These are phyloP conservation scores for Sinapis alba DNA, from an alignment of 441 rosid genomes.

Conservation along the genomic window DNA sequence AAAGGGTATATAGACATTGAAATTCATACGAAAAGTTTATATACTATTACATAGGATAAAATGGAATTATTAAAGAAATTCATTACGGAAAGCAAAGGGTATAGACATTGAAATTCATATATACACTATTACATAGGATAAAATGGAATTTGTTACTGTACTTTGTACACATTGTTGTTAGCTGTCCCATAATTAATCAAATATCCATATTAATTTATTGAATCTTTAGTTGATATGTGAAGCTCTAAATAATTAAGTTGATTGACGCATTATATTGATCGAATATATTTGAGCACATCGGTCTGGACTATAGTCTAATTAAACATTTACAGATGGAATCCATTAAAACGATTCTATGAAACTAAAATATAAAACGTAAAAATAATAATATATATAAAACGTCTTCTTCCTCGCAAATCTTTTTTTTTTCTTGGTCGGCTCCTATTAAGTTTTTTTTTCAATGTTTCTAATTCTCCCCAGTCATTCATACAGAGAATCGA, in stretches of 20 bases:
- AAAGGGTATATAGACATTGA: too few species aligned
- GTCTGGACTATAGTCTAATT: slow-evolving; percentile 5
- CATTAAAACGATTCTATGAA: background rate
- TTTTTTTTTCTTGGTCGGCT: background rate
- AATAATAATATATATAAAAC: background rate
- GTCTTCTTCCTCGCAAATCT: background rate
- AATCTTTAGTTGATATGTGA: background rate
- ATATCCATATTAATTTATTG: background rate
- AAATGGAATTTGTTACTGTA: background rate
- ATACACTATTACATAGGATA: background rate
- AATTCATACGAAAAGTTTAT: too few species aligned
- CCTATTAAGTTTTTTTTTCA: background rate
- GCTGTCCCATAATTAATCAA: background rate
- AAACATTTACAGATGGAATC: background rate
- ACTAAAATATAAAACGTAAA: background rate
- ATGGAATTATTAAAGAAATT: too few species aligned
- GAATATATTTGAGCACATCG: background rate
- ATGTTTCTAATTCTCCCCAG: background rate
- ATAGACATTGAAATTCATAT: background rate
- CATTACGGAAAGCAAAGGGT: background rate
- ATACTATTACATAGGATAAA: too few species aligned
- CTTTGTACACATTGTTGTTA: slow-evolving; percentile 3
- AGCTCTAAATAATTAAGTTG: background rate
- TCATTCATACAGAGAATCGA: background rate
- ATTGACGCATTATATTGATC: background rate